Evolutionary conservation across 257 asterid species (phyloP), one percentile per base, ranked within the genome.

Genomic region (Osmanthus fragrans): DNA sequence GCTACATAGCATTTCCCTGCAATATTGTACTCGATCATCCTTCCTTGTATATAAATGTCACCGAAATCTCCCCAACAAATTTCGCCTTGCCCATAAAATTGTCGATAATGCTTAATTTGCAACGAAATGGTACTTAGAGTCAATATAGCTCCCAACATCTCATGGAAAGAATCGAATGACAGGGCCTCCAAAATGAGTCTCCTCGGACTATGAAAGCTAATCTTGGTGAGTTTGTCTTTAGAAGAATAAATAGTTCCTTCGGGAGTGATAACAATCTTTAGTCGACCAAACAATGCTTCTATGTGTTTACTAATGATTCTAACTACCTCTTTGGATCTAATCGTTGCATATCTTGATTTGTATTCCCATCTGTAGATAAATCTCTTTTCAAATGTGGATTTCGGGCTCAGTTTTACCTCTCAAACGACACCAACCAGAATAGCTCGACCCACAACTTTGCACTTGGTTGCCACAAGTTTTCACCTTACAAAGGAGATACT

Each of bases 131-230:
- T 88, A 93, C 87, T 96, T 90, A 1, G 93, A 82, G 60, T 95
- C 98, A 23, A 93, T 96, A 73, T 88, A 85, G 88, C 97, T 91
- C 87, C 92, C 97, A 1, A 93, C 96, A 71, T 93, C 98, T 97
- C 99, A 95, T 93, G 97, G 80, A 95, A 95, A 56, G 99, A 93
- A 45, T 98, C 97, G 13, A 95, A 95, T 66, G 99, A 89, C 77
- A 89, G 96, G 1, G 99, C 99, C 83, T 95, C 99, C 85, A 91
- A 42, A 51, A 93, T 91, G 47, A 96, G 97, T 73, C 93, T 86
- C 89, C 73, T 90, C 81, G 92, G 80, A 30, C 97, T 97, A 4
- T 91, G 92, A 71, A 93, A 87, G 84, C 97, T 93, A 75, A 96
- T 88, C 84, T 82, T 86, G 70, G 90, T 86, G 27, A 11, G 45